Percentiles rank a stretch among this genome's conserved stretches.
Conservation (phyloP, 306 rosid genomes). For the Psophocarpus tetragonolobus region DNA sequence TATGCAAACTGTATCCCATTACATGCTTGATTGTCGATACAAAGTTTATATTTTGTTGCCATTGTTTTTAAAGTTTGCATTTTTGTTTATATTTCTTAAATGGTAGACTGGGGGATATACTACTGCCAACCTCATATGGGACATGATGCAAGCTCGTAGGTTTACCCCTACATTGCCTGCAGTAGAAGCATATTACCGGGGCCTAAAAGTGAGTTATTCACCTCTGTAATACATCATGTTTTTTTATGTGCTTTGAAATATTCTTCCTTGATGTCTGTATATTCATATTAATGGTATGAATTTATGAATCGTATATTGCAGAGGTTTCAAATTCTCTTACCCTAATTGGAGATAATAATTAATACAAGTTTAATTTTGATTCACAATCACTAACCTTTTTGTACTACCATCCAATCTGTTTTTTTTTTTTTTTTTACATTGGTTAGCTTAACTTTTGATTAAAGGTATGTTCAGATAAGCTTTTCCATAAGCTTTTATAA, state of each 20-base stretch:
- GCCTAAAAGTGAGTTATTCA: slow-evolving; percentile 75
- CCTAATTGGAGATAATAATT: background rate
- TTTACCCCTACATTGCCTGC: slow-evolving; percentile 50
- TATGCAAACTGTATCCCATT: slow-evolving; percentile 33
- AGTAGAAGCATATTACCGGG: slow-evolving; percentile 76
- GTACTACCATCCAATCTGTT: background rate
- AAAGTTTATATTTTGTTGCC: background rate
- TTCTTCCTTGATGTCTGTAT: slow-evolving; percentile 10
- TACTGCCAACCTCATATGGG: slow-evolving; percentile 90
- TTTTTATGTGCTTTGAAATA: slow-evolving; percentile 1
- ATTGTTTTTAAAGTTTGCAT: background rate
- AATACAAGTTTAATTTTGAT: slow-evolving; percentile 2
- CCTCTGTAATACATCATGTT: slow-evolving; percentile 9
- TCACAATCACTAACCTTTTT: background rate
- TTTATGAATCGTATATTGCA: background rate
- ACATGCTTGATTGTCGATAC: slow-evolving; percentile 16
- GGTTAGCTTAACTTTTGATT: background rate
- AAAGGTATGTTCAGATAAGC: too few species aligned
- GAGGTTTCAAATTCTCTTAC: background rate
- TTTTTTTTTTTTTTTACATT: background rate
- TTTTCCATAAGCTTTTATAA: too few species aligned
- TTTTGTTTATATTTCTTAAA: slow-evolving; percentile 27
- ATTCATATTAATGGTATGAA: background rate
- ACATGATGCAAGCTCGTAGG: slow-evolving; percentile 72
- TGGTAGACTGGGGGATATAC: slow-evolving; percentile 86